Evolutionary conservation across 345 rosid species (phyloP).

Genomic region (Aquilaria yunnanensis): DNA sequence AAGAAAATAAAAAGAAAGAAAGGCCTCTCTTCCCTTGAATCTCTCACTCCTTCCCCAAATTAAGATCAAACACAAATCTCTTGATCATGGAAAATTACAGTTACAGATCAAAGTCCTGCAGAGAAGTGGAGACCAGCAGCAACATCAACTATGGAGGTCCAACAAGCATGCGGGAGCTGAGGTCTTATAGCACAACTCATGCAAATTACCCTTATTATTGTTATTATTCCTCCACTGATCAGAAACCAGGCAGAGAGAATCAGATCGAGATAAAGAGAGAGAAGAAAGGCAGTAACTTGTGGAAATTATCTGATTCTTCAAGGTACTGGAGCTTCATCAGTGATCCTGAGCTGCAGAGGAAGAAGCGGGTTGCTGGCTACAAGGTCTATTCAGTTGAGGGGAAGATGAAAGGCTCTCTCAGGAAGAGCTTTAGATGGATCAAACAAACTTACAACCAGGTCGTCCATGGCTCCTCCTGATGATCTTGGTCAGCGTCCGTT

Average conservation of each 20-base stretch:
- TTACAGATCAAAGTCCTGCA: constrained; percentile 56
- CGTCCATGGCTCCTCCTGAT: constrained; percentile 57
- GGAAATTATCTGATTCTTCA: constrained; percentile 21
- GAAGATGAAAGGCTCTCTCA: constrained; percentile 80
- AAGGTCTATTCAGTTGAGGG: constrained; percentile 79
- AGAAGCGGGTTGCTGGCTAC: constrained; percentile 83
- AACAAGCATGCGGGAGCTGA: constrained; percentile 49
- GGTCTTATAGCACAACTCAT: constrained; percentile 46
- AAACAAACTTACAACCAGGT: constrained; percentile 61
- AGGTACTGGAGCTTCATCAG: constrained; percentile 66
- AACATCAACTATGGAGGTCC: constrained; percentile 35
- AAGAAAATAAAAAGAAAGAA: not conserved
- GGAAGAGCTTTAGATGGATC: constrained; percentile 90
- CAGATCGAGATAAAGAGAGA: constrained; percentile 44
- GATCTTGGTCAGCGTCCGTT: too few relatives aligned
- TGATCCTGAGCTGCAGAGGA: constrained; percentile 90
- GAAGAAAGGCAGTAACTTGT: constrained; percentile 15
- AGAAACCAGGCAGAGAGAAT: constrained; percentile 28
- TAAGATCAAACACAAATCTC: not conserved
- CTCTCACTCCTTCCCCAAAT: not conserved
- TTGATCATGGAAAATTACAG: constrained; percentile 45
- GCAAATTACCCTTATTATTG: constrained; percentile 6
- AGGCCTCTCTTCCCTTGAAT: not conserved
- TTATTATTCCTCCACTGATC: not conserved
- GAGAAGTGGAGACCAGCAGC: constrained; percentile 30